Evolutionary conservation across 176 grass and related monocot species (phyloP), one percentile per base, ranked within the genome.

Genomic region (Aechmea fasciata): DNA sequence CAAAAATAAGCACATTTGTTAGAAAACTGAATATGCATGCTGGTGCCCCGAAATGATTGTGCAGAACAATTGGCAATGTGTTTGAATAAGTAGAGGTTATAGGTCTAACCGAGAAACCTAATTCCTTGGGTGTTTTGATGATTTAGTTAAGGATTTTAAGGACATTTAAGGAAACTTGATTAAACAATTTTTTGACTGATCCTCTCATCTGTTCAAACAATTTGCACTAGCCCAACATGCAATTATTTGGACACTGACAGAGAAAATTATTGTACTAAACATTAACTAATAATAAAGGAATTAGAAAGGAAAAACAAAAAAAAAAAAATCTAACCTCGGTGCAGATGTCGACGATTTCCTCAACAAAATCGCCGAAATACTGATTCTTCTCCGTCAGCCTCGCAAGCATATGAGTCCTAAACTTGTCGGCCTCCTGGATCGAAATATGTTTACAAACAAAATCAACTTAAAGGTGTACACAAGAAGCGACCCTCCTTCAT

Each of bases 341-440:
- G 82, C 90, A 99, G 69, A 99, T 73, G 68, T 88, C 89, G 18
- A 94, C 90, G 19, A 99, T 85, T 57, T 93, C 87, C 53, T 83
- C 73, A 3, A 90, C 84, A 2, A 73, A 85, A 29, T 90, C 84
- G 3, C 87, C 90, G 72, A 99, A 99, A 82, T 88, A 90, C 13
- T 88, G 67, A 15, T 90, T 84, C 81, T 88, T 90, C 82, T 94
- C 79, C 51, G 81, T 82, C 63, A 93, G 73, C 66, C 84, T 84
- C 74, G 72, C 64, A 41, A 82, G 52, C 90, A 99, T 94, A 77
- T 99, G 95, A 74, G 82, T 82, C 72, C 69, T 87, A 80, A 99
- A 99, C 51, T 72, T 94, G 74, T 50, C 81, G 55, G 82, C 86
- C 78, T 99, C 95, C 90, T 99, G 69, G 72, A 79, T 15, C 47